These are phyloP conservation scores for Raphanus sativus DNA, from an alignment of 345 rosid genomes.

Conservation along the genomic window DNA sequence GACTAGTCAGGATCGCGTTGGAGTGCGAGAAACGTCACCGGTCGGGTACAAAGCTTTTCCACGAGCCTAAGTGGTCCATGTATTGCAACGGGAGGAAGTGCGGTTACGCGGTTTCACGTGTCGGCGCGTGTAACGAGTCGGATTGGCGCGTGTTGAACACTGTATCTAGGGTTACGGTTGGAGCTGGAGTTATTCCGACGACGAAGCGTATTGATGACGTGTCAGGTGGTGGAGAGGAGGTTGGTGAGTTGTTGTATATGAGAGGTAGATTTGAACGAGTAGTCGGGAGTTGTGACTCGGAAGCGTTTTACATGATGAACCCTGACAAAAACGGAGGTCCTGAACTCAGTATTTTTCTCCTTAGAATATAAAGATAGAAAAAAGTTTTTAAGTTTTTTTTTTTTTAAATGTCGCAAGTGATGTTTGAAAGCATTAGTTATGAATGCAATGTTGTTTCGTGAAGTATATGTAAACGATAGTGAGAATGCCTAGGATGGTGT, in stretches of 20 bases:
- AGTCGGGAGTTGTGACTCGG: constrained; percentile 91
- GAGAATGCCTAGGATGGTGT: constrained; percentile 14
- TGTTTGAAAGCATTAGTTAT: background rate
- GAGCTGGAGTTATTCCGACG: constrained; percentile 85
- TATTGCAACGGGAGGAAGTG: constrained; percentile 92
- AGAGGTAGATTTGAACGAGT: constrained; percentile 89
- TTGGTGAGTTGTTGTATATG: constrained; percentile 85
- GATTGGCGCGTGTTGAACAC: constrained; percentile 81
- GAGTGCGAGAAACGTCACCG: constrained; percentile 68
- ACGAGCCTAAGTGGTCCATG: constrained; percentile 84
- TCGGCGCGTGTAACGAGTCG: constrained; percentile 46
- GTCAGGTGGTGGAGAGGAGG: constrained; percentile 37
- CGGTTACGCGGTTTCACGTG: constrained; percentile 68
- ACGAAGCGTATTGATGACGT: constrained; percentile 36
- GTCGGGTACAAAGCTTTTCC: constrained; percentile 45
- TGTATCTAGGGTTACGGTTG: constrained; percentile 68
- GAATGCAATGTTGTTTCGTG: constrained; percentile 27
- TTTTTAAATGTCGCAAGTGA: background rate
- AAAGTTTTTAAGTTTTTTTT: background rate
- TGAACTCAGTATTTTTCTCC: constrained; percentile 85
- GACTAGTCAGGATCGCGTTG: constrained; percentile 79
- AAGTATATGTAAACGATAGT: constrained; percentile 24
- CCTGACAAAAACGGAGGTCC: constrained; percentile 92
- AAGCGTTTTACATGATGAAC: constrained; percentile 94
- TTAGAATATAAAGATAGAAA: constrained; percentile 49